These are phyloP conservation scores for Brassica nigra DNA, from an alignment of 345 rosid genomes.

Conservation along the genomic window DNA sequence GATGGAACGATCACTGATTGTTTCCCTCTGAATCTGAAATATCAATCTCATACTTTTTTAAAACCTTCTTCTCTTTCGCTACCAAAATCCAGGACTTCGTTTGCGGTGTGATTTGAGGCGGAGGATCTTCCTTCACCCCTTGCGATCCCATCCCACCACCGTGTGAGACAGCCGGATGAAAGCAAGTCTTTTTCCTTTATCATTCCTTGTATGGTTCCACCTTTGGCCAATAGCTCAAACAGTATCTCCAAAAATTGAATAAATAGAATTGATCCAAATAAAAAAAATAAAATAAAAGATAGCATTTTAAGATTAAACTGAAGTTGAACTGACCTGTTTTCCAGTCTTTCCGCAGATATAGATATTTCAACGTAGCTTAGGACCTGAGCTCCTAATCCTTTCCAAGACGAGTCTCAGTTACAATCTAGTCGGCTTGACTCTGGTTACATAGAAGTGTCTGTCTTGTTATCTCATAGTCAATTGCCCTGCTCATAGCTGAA, in stretches of 20 bases:
- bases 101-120: too few relatives aligned
- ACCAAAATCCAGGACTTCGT: too few relatives aligned
- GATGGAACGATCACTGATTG: too few relatives aligned
- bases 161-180: too few relatives aligned
- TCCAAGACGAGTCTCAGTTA: constrained; percentile 94
- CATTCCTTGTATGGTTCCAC: constrained; percentile 87
- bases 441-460: constrained; percentile 65
- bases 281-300: background rate
- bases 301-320: background rate
- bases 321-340: constrained; percentile 60
- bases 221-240: constrained; percentile 83
- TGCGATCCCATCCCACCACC: too few relatives aligned
- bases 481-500: constrained; percentile 80
- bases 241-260: constrained; percentile 56
- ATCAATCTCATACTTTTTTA: too few relatives aligned
- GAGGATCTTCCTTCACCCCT: too few relatives aligned
- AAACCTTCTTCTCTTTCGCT: too few relatives aligned
- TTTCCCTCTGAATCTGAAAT: too few relatives aligned
- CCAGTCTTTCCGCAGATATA: constrained; percentile 70
- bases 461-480: constrained; percentile 84
- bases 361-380: constrained; percentile 2
- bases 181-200: constrained; percentile 56
- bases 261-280: background rate
- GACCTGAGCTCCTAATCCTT: constrained; percentile 87
- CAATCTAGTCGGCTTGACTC: constrained; percentile 70